Conservation (phyloP, 2,329 filamentous ascomycete genomes). For the Bipolaris cookei region DNA sequence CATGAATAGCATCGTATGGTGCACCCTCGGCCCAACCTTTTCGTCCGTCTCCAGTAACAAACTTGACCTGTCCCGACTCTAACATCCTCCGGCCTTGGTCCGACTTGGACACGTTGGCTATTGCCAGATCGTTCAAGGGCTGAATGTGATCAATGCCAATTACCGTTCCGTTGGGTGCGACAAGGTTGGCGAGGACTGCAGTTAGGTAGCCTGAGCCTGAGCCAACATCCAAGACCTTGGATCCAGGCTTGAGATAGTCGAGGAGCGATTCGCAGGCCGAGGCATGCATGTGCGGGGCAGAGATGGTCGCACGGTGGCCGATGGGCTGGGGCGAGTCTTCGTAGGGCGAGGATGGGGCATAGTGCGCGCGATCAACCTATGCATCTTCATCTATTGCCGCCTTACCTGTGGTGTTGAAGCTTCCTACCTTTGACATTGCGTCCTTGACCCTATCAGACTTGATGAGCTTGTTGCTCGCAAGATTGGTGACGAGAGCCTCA, state of each 20-base stretch:
- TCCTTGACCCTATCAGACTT: conserved; percentile 72
- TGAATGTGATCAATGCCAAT: conserved; percentile 59
- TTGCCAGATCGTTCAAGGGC: conserved; percentile 52
- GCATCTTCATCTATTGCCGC: neutral
- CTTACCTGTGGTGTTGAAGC: neutral
- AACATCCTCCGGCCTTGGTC: conserved; percentile 62
- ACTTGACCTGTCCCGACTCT: conserved; percentile 67
- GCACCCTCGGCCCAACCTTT: conserved; percentile 54
- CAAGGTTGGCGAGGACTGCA: conserved; percentile 82
- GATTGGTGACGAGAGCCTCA: conserved; percentile 75
- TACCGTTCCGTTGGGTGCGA: conserved; percentile 57
- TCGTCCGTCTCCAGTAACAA: conserved; percentile 72
- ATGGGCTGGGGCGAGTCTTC: conserved; percentile 73
- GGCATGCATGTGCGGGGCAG: conserved; percentile 76
- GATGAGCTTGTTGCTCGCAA: conserved; percentile 75
- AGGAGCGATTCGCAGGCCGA: conserved; percentile 68
- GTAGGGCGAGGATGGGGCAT: conserved; percentile 75
- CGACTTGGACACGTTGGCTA: conserved; percentile 54
- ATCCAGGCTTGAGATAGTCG: conserved; percentile 60
- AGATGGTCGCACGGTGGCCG: conserved; percentile 72
- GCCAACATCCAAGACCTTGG: conserved; percentile 58
- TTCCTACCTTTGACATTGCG: conserved; percentile 76
- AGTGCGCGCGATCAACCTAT: conserved; percentile 87
- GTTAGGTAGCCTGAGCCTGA: conserved; percentile 74
- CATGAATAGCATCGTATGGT: conserved; percentile 92